Conservation (phyloP, 345 rosid genomes). For the Pugionium cornutum region DNA sequence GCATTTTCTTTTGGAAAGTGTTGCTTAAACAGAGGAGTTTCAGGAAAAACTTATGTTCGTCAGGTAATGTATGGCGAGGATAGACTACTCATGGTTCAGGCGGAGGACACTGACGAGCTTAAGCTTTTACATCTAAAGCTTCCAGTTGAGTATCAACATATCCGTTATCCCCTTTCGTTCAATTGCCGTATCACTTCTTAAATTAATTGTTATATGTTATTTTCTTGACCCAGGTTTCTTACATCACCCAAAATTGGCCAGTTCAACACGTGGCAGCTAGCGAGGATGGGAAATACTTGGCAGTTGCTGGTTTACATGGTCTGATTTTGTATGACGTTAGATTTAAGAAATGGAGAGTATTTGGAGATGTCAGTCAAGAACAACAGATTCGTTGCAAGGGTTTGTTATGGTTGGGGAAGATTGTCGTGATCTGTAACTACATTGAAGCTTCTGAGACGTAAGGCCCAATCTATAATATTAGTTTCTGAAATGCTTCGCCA, state of each 20-base stretch:
- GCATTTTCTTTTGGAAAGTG: slow-evolving; percentile 96
- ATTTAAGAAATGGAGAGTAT: slow-evolving; percentile 86
- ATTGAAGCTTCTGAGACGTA: slow-evolving; percentile 71
- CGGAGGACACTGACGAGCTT: slow-evolving; percentile 91
- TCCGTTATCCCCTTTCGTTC: slow-evolving; percentile 24
- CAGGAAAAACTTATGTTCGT: slow-evolving; percentile 87
- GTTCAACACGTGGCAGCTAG: slow-evolving; percentile 98
- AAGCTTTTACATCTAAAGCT: slow-evolving; percentile 87
- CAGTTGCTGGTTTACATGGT: slow-evolving; percentile 96
- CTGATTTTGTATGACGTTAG: slow-evolving; percentile 82
- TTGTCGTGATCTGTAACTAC: slow-evolving; percentile 93
- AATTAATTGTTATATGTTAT: slow-evolving; percentile 31
- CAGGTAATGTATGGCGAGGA: slow-evolving; percentile 97
- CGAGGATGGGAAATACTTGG: slow-evolving; percentile 92
- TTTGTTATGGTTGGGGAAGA: slow-evolving; percentile 91
- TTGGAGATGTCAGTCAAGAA: slow-evolving; percentile 95
- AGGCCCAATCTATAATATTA: slow-evolving; percentile 42
- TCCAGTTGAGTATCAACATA: slow-evolving; percentile 65
- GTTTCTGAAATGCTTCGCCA: slow-evolving; percentile 19
- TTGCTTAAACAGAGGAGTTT: slow-evolving; percentile 92
- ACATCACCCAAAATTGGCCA: slow-evolving; percentile 97
- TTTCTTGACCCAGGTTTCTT: slow-evolving; percentile 67
- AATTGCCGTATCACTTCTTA: slow-evolving; percentile 33
- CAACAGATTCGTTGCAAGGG: slow-evolving; percentile 95
- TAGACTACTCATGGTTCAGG: slow-evolving; percentile 92